Evolutionary conservation across 2,329 filamentous ascomycete genomes (phyloP).

Genomic region (Kalmusia sp.): DNA sequence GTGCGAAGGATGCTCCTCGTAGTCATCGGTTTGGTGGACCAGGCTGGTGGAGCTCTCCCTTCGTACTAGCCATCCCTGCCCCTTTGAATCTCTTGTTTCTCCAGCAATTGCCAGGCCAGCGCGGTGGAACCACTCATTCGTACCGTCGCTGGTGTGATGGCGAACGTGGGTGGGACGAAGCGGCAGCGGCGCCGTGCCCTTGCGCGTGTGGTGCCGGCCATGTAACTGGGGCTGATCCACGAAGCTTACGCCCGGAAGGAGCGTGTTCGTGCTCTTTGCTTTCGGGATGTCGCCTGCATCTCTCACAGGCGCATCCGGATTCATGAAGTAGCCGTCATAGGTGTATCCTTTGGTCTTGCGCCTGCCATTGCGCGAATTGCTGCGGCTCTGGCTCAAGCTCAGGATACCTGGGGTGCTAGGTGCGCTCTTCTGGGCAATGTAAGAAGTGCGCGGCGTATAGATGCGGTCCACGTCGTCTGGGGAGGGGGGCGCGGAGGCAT

Average conservation of each 20-base stretch:
- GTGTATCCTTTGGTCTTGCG: constrained; percentile 33
- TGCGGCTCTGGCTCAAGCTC: constrained; percentile 48
- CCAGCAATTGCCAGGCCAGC: constrained; percentile 64
- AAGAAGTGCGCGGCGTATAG: constrained; percentile 49
- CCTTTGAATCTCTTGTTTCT: constrained; percentile 65
- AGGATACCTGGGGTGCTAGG: constrained; percentile 58
- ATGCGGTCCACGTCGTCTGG: constrained; percentile 30
- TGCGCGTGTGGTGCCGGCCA: constrained; percentile 35
- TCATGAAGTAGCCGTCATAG: constrained; percentile 43
- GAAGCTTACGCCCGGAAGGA: constrained; percentile 43
- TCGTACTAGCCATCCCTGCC: constrained; percentile 67
- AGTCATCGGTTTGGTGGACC: constrained; percentile 47
- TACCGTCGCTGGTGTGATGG: constrained; percentile 40
- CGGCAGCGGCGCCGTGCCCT: constrained; percentile 38
- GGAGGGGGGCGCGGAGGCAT: constrained; percentile 47
- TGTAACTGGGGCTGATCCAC: constrained; percentile 18
- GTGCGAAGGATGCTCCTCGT: constrained; percentile 35
- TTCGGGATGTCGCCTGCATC: constrained; percentile 50
- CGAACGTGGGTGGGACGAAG: constrained; percentile 30
- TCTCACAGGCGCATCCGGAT: constrained; percentile 27
- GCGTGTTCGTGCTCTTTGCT: constrained; percentile 54
- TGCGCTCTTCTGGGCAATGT: constrained; percentile 57
- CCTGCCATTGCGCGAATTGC: constrained; percentile 45
- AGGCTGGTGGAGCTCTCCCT: constrained; percentile 64
- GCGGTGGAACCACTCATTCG: constrained; percentile 66